A percentile compares a stretch with the other conserved stretches of the same genome.
These are phyloP conservation scores for Naganishia randhawae DNA, from an alignment of 768 basidiomycete species.

Conservation along the genomic window DNA sequence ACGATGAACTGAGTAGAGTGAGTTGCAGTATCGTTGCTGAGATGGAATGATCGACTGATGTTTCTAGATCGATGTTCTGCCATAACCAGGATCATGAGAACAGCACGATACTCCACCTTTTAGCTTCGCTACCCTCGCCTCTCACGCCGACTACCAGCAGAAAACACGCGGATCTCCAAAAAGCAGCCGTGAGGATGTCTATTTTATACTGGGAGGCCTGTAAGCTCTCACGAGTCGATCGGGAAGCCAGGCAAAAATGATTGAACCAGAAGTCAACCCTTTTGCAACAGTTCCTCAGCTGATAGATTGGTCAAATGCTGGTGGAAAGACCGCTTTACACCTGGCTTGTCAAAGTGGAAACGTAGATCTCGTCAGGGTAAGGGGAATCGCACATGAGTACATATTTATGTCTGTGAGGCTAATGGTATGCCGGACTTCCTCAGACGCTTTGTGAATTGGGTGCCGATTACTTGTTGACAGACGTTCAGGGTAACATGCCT, in stretches of 20 bases:
- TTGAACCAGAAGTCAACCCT: constrained; percentile 53
- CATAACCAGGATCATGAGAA: constrained; percentile 73
- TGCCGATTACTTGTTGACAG: constrained; percentile 82
- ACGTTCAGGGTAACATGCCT: constrained; percentile 86
- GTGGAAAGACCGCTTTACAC: constrained; percentile 86
- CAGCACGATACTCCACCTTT: constrained; percentile 85
- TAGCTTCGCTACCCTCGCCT: constrained; percentile 73
- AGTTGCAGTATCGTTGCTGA: constrained; percentile 47
- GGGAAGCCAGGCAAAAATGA: too few species aligned
- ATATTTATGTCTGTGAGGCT: constrained; percentile 24
- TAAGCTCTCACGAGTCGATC: constrained; percentile 1
- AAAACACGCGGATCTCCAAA: constrained; percentile 10
- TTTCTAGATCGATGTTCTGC: neutral
- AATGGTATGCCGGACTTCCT: constrained; percentile 7
- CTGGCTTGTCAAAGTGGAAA: constrained; percentile 83
- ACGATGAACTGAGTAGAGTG: constrained; percentile 85
- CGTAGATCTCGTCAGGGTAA: constrained; percentile 77
- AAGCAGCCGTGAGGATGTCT: constrained; percentile 23
- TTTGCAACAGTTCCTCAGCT: constrained; percentile 68
- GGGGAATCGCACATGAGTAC: constrained; percentile 41
- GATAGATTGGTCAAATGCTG: constrained; percentile 85
- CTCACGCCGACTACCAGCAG: constrained; percentile 38
- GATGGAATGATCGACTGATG: too few species aligned
- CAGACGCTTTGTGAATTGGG: constrained; percentile 88
- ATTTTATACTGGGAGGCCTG: constrained; percentile 29